Percentiles rank a stretch among this genome's conserved stretches.
Conservation (phyloP, 2,329 filamentous ascomycete species). For the Fusarium nurragi region DNA sequence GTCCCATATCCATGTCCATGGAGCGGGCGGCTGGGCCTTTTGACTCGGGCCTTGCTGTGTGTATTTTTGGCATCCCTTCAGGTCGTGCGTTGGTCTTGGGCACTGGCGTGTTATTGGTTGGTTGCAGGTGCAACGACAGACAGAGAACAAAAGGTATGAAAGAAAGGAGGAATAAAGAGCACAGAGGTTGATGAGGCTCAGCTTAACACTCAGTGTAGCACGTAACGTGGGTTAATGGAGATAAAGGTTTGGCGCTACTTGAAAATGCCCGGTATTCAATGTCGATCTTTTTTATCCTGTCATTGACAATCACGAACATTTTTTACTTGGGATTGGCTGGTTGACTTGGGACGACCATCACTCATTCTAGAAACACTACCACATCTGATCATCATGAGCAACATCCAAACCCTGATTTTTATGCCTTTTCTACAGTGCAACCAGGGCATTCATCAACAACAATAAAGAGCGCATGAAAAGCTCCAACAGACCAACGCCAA, state of each 20-base stretch:
- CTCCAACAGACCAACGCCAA: slow-evolving; percentile 10
- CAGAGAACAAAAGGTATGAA: neutral
- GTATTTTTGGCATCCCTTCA: slow-evolving; percentile 34
- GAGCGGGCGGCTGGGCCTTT: neutral
- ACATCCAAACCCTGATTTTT: neutral
- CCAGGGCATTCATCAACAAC: neutral
- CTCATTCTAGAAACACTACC: neutral
- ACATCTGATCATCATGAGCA: neutral
- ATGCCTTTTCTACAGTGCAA: neutral
- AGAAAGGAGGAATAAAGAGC: neutral
- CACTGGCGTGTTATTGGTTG: slow-evolving; percentile 11
- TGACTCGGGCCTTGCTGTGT: neutral
- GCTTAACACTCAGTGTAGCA: neutral
- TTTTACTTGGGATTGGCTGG: neutral
- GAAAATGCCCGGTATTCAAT: neutral
- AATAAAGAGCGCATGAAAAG: no score
- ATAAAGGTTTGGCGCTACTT: slow-evolving; percentile 3
- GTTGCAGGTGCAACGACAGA: neutral
- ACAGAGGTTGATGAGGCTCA: slow-evolving; percentile 2
- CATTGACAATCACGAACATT: neutral
- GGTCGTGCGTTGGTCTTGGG: slow-evolving; percentile 6
- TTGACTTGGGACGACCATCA: neutral
- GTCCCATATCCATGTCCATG: neutral
- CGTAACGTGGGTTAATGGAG: neutral
- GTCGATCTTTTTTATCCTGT: slow-evolving; percentile 13